These are phyloP conservation scores for Thelonectria olida DNA, from an alignment of 2,329 filamentous ascomycete species.

Conservation along the genomic window DNA sequence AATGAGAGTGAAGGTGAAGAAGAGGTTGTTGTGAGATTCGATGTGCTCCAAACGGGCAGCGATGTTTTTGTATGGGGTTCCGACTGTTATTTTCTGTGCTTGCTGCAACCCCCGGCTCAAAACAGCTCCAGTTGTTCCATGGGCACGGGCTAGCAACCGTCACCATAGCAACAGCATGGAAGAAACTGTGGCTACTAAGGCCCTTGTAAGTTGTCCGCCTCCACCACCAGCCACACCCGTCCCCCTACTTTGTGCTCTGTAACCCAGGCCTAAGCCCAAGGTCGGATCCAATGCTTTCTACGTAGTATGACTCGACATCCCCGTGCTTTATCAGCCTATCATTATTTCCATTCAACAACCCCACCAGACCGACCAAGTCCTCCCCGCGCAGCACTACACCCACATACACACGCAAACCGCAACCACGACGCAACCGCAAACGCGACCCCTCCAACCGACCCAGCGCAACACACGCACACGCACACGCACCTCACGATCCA, in stretches of 20 bases:
- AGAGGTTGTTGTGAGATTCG: constrained; percentile 33
- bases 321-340: constrained; percentile 5
- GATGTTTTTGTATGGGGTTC: constrained; percentile 46
- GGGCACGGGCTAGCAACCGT: constrained; percentile 21
- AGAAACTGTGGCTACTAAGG: not conserved
- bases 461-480: not conserved
- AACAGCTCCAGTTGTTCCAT: constrained; percentile 32
- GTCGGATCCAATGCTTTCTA: not conserved
- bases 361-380: not conserved
- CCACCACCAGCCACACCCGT: constrained; percentile 10
- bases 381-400: not conserved
- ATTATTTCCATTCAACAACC: not conserved
- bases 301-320: not conserved
- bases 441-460: constrained; percentile 4
- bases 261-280: too few species aligned
- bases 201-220: too few species aligned
- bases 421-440: constrained; percentile 11
- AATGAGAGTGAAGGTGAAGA: constrained; percentile 29
- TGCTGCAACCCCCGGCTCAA: constrained; percentile 32
- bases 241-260: too few species aligned
- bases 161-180: constrained; percentile 18
- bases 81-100: constrained; percentile 39
- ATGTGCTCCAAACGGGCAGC: constrained; percentile 34
- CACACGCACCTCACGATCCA: not conserved
- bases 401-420: constrained; percentile 4